A percentile compares a stretch with the other conserved stretches of the same genome.
These are phyloP conservation scores for Botryosphaeria dothidea DNA, from an alignment of 2,329 filamentous ascomycete species.

Conservation along the genomic window DNA sequence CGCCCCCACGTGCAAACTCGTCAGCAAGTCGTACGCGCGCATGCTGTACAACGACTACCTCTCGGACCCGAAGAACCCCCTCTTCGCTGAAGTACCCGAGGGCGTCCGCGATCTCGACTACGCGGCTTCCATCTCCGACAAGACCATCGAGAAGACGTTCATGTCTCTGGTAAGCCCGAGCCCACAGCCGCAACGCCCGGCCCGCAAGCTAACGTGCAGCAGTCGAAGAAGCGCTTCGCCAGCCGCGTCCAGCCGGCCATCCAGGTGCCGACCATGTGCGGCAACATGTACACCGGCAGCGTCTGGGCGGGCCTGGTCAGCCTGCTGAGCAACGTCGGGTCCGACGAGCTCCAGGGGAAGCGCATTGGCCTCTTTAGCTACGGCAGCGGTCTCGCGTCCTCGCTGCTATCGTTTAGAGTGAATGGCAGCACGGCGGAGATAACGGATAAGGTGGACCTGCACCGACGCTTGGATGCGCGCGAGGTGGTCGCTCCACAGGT, in stretches of 20 bases:
- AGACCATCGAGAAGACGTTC: slow-evolving; percentile 55
- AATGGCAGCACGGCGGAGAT: slow-evolving; percentile 49
- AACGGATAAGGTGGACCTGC: slow-evolving; percentile 48
- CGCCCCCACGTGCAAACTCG: slow-evolving; percentile 56
- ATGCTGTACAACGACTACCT: slow-evolving; percentile 56
- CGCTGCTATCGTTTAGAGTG: slow-evolving; percentile 52
- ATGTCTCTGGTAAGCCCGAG: slow-evolving; percentile 38
- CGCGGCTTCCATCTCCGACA: slow-evolving; percentile 50
- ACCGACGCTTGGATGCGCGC: slow-evolving; percentile 46
- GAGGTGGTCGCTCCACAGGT: slow-evolving; percentile 49
- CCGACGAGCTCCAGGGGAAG: slow-evolving; percentile 49
- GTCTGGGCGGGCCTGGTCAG: slow-evolving; percentile 53
- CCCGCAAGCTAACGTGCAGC: no score
- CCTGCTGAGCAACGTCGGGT: slow-evolving; percentile 48
- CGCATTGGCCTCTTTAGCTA: slow-evolving; percentile 55
- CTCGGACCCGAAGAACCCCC: slow-evolving; percentile 45
- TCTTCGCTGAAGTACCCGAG: slow-evolving; percentile 52
- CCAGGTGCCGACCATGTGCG: slow-evolving; percentile 53
- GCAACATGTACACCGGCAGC: slow-evolving; percentile 58
- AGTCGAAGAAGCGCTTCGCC: slow-evolving; percentile 53
- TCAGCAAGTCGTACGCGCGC: slow-evolving; percentile 56
- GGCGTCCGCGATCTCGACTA: slow-evolving; percentile 50
- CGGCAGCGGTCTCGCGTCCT: slow-evolving; percentile 53
- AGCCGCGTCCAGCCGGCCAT: slow-evolving; percentile 51
- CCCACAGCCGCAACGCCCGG: no score